phyloP scores from a whole-genome alignment of 306 rosid genomes.

The Sophora flavescens region DNA sequence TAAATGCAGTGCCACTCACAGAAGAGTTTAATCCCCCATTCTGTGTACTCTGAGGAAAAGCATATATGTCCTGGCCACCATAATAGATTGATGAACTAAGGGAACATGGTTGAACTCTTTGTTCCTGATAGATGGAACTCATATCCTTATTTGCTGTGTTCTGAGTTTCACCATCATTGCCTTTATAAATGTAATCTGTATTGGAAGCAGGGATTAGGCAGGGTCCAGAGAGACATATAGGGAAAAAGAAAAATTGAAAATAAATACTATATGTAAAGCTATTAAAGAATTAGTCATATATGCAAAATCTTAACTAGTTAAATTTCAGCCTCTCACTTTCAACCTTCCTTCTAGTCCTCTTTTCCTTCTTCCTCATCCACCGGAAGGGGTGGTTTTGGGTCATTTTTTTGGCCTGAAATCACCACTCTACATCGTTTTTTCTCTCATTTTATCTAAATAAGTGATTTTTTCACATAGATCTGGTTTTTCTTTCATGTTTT shows the following conservation, averaged over 20 bases:
- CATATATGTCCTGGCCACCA: conserved; percentile 82
- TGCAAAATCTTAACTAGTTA: not conserved
- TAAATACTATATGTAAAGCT: not conserved
- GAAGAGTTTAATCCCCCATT: conserved; percentile 47
- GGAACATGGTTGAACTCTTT: conserved; percentile 77
- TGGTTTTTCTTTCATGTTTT: too few relatives aligned
- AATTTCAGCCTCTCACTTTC: too few relatives aligned
- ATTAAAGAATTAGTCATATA: not conserved
- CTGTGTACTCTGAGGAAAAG: conserved; percentile 58
- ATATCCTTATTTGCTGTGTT: conserved; percentile 47
- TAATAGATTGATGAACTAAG: conserved; percentile 88
- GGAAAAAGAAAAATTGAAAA: not conserved
- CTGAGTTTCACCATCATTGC: conserved; percentile 51
- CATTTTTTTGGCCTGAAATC: too few relatives aligned
- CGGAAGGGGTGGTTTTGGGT: too few relatives aligned
- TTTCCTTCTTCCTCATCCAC: too few relatives aligned
- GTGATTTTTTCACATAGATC: too few relatives aligned
- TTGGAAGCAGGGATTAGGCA: conserved; percentile 4
- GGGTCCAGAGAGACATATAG: not conserved
- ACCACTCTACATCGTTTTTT: too few relatives aligned
- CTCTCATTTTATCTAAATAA: too few relatives aligned
- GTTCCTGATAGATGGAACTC: conserved; percentile 66
- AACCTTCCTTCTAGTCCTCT: too few relatives aligned
- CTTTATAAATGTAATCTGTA: conserved; percentile 55
- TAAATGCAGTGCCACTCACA: conserved; percentile 47